Evolutionary conservation across 169 alveolate genomes (phyloP), one percentile per base, ranked within the genome.

Genomic region (Cryptosporidium bovis): DNA sequence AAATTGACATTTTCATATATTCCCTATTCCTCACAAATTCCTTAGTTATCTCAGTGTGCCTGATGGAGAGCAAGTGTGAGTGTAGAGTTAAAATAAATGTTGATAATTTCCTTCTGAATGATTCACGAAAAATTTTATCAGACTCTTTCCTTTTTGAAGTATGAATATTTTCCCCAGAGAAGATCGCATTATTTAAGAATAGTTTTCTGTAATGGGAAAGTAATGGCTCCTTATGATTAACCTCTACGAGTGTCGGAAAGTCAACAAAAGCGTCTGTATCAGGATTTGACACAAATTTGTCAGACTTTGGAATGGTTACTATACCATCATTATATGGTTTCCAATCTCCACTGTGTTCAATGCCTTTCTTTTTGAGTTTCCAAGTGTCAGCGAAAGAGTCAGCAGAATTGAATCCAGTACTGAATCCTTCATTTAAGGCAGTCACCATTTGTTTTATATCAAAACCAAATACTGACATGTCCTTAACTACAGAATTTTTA

Each of bases 221-320:
- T 1, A 40, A 0, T 10, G 87, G 18, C 5, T 12, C 15, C 20
- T 18, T 8, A 29, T 58, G 56, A 18, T 53, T 58, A 6, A 55
- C 16, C n/a, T 60, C 40, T 44, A 40, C 36, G 20, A 77, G 71
- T 15, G 24, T 27, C 8, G 87, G 87, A 62, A 60, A 77, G 27
- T 77, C 87, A 18, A 77, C 77, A 62, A 60, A 77, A 15, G 77
- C 50, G 36, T 77, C 87, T 5, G 65, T 3, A 15, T 77, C 87
- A 2, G 87, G 71, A 77, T 77, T 62, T 27, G 65, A 77, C 27
- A 18, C 64, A 1, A 36, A 16, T 0, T 12, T 18, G 16, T 13
- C 36, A 0, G 8, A 15, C 5, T 34, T 62, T 24, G 87, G 87
- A 34, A 77, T 15, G 3, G 33, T 40, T 8, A 77, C 40, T 31